phyloP scores from a whole-genome alignment of 169 alveolate genomes.

The Blepharisma undulans region DNA sequence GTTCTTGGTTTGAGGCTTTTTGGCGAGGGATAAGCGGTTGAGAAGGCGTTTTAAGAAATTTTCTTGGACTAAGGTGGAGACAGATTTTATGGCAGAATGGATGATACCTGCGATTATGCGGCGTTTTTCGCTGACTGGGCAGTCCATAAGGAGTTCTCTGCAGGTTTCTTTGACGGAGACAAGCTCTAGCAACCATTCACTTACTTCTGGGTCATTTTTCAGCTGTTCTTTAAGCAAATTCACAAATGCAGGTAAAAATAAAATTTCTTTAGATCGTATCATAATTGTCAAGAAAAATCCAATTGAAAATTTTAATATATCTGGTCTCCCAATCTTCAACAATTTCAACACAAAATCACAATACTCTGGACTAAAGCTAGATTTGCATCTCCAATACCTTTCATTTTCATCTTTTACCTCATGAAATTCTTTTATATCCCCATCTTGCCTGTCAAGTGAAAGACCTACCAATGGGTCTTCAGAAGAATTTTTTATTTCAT shows the following conservation, averaged over 20 bases:
- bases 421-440: background rate
- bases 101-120: background rate
- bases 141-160: slow-evolving; percentile 40
- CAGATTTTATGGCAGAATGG: slow-evolving; percentile 7
- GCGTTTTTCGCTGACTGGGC: slow-evolving; percentile 26
- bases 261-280: slow-evolving; percentile 26
- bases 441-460: background rate
- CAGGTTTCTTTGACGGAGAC: background rate
- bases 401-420: slow-evolving; percentile 39
- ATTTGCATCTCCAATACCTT: slow-evolving; percentile 30
- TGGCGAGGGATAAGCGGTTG: background rate
- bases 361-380: slow-evolving; percentile 16
- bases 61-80: background rate
- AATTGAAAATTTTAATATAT: background rate
- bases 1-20: slow-evolving; percentile 10
- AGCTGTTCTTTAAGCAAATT: background rate
- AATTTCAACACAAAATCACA: background rate
- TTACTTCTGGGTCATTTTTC: background rate
- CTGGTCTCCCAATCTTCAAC: background rate
- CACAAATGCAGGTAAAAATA: background rate
- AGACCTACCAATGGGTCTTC: slow-evolving; percentile 29
- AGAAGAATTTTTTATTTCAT: slow-evolving; percentile 52
- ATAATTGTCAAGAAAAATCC: slow-evolving; percentile 20
- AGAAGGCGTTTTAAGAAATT: slow-evolving; percentile 8
- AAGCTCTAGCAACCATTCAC: slow-evolving; percentile 31